Evolutionary conservation across 2,329 filamentous ascomycete species (phyloP).

Genomic region (Stylonectria norvegica): DNA sequence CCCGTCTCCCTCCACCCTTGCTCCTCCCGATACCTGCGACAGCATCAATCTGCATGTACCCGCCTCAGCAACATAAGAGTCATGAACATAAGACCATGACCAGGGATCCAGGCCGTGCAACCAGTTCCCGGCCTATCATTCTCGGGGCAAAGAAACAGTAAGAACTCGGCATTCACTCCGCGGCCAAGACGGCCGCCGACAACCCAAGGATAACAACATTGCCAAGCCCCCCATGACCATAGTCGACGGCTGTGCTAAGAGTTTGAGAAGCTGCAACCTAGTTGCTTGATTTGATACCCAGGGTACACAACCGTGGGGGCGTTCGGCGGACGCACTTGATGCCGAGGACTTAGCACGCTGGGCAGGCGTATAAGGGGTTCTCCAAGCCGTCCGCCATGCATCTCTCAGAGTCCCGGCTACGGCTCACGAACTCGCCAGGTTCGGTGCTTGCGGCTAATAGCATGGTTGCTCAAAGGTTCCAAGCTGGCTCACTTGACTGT

Average conservation of each 20-base stretch:
- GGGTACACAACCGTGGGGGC: too few species aligned
- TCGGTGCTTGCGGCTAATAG: conserved; percentile 4
- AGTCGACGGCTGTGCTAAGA: too few species aligned
- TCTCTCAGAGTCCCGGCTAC: conserved; percentile 7
- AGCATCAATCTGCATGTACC: conserved; percentile 14
- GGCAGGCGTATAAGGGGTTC: conserved; percentile 5
- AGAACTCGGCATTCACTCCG: not conserved
- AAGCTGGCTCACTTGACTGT: too few species aligned
- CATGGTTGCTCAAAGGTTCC: conserved; percentile 2
- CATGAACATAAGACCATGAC: conserved; percentile 8
- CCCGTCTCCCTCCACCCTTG: too few species aligned
- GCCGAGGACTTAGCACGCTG: too few species aligned
- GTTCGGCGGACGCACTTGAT: too few species aligned
- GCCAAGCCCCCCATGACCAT: too few species aligned
- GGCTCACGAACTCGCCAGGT: conserved; percentile 1
- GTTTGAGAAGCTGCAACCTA: too few species aligned
- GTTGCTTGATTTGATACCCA: too few species aligned
- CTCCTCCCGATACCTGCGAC: too few species aligned
- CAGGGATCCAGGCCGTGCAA: conserved; percentile 4
- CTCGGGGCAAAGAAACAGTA: not conserved
- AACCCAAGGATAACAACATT: too few species aligned
- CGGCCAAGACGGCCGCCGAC: conserved; percentile 9
- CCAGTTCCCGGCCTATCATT: conserved; percentile 2
- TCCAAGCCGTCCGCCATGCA: conserved; percentile 1
- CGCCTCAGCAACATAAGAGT: conserved; percentile 13